Conservation (phyloP, 257 asterid genomes). For the Solanum bulbocastanum region DNA sequence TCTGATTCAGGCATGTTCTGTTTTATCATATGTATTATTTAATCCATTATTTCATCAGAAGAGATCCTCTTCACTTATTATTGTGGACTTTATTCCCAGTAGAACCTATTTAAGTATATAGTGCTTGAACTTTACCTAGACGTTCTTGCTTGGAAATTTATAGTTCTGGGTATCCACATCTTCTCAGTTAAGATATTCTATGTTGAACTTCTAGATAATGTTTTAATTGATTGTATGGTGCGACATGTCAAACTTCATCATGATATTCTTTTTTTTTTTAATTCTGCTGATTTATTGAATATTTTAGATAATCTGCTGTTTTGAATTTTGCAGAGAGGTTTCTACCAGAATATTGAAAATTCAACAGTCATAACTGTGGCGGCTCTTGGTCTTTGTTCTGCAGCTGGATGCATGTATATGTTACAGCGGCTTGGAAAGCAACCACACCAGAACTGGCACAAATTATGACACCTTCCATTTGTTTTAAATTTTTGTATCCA, state of each 20-base stretch:
- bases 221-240: not conserved
- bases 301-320: not conserved
- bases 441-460: conserved; percentile 52
- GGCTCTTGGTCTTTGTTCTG: conserved; percentile 53
- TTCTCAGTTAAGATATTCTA: not conserved
- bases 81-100: not conserved
- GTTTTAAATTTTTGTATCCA: not conserved
- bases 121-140: not conserved
- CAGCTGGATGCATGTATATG: conserved; percentile 70
- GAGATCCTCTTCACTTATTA: not conserved
- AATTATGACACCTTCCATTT: conserved; percentile 23
- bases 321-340: conserved; percentile 54
- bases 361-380: conserved; percentile 47
- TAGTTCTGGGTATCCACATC: not conserved
- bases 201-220: not conserved
- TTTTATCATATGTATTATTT: not conserved
- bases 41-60: not conserved
- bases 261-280: not conserved
- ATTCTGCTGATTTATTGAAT: not conserved
- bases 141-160: not conserved
- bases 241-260: not conserved
- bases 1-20: conserved; percentile 51
- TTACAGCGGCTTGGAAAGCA: conserved; percentile 65
- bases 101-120: not conserved
- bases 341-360: conserved; percentile 33